These are phyloP conservation scores for Colletotrichum ledebouriae DNA, from an alignment of 2,329 filamentous ascomycete species.

Conservation along the genomic window DNA sequence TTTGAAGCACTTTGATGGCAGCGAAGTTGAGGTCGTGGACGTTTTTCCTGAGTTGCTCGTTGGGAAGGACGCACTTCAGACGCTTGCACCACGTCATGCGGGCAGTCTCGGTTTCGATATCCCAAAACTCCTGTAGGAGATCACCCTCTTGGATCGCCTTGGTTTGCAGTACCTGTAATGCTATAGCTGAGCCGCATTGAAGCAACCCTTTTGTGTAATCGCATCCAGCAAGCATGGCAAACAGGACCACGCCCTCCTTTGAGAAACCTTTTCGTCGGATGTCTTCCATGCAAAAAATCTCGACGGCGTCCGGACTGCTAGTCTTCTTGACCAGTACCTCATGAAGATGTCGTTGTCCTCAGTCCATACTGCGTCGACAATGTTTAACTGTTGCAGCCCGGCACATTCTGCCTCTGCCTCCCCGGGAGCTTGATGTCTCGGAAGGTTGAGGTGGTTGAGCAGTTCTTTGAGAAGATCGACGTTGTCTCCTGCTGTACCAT, in stretches of 20 bases:
- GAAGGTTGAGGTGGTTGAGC: conserved; percentile 56
- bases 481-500: neutral
- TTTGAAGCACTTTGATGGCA: neutral
- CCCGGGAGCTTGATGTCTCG: conserved; percentile 58
- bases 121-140: neutral
- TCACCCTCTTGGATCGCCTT: too few relatives aligned
- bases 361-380: conserved; percentile 63
- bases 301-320: conserved; percentile 38
- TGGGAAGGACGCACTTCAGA: too few relatives aligned
- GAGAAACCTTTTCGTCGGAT: conserved; percentile 30
- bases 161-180: too few relatives aligned
- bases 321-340: conserved; percentile 48
- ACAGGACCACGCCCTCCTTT: conserved; percentile 44
- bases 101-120: neutral
- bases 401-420: conserved; percentile 64
- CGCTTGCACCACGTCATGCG: neutral
- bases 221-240: conserved; percentile 46
- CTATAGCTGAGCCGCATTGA: neutral
- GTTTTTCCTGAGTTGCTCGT: too few relatives aligned
- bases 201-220: conserved; percentile 44
- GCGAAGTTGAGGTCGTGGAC: neutral
- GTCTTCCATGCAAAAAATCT: conserved; percentile 37
- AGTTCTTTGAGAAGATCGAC: conserved; percentile 49
- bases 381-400: conserved; percentile 54
- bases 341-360: conserved; percentile 62